Conservation (phyloP, 2,329 filamentous ascomycete genomes). For the Lasiodiplodia hormozganensis region DNA sequence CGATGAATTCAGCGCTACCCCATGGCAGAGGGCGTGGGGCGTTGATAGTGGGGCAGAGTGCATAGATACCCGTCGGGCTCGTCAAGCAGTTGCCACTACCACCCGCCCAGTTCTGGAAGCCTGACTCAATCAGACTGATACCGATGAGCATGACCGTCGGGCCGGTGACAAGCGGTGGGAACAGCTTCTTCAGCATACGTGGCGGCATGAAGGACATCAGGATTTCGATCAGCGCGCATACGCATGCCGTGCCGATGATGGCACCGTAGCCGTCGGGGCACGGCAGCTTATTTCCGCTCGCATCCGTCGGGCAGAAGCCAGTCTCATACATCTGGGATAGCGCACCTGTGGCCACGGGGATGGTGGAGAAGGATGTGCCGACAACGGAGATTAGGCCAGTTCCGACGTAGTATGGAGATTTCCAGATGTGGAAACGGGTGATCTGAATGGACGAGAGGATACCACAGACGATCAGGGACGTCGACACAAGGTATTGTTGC, state of each 20-base stretch:
- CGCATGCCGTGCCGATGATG: slow-evolving; percentile 69
- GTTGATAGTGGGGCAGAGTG: slow-evolving; percentile 63
- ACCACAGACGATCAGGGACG: slow-evolving; percentile 79
- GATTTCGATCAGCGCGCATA: slow-evolving; percentile 68
- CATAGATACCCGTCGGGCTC: slow-evolving; percentile 61
- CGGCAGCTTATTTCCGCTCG: slow-evolving; percentile 70
- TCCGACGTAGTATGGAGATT: slow-evolving; percentile 68
- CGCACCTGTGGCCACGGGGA: slow-evolving; percentile 74
- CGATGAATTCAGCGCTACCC: slow-evolving; percentile 80
- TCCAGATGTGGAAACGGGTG: slow-evolving; percentile 74
- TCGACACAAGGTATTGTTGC: slow-evolving; percentile 80
- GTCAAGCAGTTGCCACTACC: slow-evolving; percentile 67
- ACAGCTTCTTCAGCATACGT: slow-evolving; percentile 71
- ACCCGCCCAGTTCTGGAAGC: slow-evolving; percentile 80
- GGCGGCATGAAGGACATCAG: slow-evolving; percentile 77
- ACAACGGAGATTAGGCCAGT: slow-evolving; percentile 83
- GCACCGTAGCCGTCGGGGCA: slow-evolving; percentile 80
- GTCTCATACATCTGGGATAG: slow-evolving; percentile 79
- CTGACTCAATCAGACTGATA: slow-evolving; percentile 72
- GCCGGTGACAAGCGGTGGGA: slow-evolving; percentile 78
- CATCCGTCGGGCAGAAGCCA: slow-evolving; percentile 68
- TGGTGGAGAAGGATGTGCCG: slow-evolving; percentile 78
- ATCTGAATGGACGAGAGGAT: slow-evolving; percentile 79
- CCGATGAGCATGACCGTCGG: slow-evolving; percentile 75
- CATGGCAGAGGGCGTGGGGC: slow-evolving; percentile 76